Percentiles rank a stretch among this genome's conserved stretches.
These are phyloP conservation scores for Olyra latifolia DNA, from an alignment of 176 grass and related monocot genomes.

Conservation along the genomic window DNA sequence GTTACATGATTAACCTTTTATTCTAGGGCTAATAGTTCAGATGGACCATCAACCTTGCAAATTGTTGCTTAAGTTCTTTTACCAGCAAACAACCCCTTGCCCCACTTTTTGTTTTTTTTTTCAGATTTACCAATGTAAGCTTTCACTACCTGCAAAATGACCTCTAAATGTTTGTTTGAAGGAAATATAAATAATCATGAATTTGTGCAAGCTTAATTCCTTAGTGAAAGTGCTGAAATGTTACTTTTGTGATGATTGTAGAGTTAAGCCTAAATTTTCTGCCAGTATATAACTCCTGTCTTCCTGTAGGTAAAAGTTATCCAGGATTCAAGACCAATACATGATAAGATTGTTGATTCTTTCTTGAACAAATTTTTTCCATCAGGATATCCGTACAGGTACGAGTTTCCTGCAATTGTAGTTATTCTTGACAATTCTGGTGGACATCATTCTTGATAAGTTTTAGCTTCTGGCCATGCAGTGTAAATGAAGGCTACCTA, in stretches of 20 bases:
- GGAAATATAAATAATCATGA: not conserved
- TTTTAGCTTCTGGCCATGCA: conserved; percentile 31
- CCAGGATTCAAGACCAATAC: conserved; percentile 62
- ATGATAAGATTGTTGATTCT: conserved; percentile 79
- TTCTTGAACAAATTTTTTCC: conserved; percentile 97
- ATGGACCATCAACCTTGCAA: not conserved
- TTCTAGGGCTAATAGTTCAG: not conserved
- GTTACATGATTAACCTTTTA: not conserved
- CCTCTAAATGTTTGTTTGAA: not conserved
- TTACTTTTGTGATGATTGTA: not conserved
- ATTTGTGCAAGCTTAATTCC: not conserved
- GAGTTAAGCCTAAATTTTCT: not conserved
- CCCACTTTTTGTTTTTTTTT: too few relatives aligned
- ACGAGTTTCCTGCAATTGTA: conserved; percentile 25
- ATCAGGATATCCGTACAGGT: conserved; percentile 96
- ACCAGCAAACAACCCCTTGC: not conserved
- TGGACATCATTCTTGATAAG: conserved; percentile 7
- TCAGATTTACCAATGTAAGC: not conserved
- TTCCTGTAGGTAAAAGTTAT: conserved; percentile 71
- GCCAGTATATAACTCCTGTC: not conserved
- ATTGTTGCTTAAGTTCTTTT: not conserved
- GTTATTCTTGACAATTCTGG: conserved; percentile 9
- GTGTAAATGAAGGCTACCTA: conserved; percentile 92
- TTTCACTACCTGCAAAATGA: not conserved
- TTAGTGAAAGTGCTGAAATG: not conserved